These are phyloP conservation scores for Nemania sp. DNA, from an alignment of 2,329 filamentous ascomycete species.

Conservation along the genomic window DNA sequence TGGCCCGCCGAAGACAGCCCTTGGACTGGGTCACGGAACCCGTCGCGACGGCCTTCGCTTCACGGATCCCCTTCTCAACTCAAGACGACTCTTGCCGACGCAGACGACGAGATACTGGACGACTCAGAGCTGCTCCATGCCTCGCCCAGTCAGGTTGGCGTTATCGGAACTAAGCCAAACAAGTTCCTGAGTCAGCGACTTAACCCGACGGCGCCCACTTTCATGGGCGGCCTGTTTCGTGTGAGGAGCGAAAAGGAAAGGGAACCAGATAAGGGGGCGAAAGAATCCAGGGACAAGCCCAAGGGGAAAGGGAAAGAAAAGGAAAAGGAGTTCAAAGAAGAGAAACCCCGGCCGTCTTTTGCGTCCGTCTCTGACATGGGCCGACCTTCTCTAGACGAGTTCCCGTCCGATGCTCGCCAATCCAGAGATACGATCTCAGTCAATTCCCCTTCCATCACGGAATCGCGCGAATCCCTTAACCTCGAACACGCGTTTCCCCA, in stretches of 20 bases:
- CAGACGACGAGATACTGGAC: constrained; percentile 67
- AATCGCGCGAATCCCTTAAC: constrained; percentile 62
- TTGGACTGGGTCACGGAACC: constrained; percentile 62
- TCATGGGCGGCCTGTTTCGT: constrained; percentile 73
- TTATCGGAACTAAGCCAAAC: constrained; percentile 79
- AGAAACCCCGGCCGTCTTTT: constrained; percentile 46
- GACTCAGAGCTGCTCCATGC: constrained; percentile 59
- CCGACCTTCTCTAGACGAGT: constrained; percentile 50
- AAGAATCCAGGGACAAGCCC: constrained; percentile 40
- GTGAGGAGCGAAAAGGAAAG: constrained; percentile 43
- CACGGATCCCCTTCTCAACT: constrained; percentile 73
- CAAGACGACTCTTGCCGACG: constrained; percentile 64
- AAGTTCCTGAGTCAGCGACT: constrained; percentile 64
- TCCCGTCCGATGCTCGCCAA: constrained; percentile 56
- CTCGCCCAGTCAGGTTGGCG: constrained; percentile 63
- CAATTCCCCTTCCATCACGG: constrained; percentile 62
- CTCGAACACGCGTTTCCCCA: constrained; percentile 62
- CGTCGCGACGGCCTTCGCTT: constrained; percentile 79
- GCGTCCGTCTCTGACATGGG: constrained; percentile 48
- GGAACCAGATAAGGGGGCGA: constrained; percentile 44
- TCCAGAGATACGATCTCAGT: constrained; percentile 63
- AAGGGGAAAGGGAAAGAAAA: constrained; percentile 48
- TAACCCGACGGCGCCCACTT: constrained; percentile 88
- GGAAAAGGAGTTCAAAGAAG: constrained; percentile 47
- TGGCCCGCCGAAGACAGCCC: constrained; percentile 66